These are phyloP conservation scores for Trichocladium antarcticum DNA, from an alignment of 495 filamentous ascomycete species.

Conservation along the genomic window DNA sequence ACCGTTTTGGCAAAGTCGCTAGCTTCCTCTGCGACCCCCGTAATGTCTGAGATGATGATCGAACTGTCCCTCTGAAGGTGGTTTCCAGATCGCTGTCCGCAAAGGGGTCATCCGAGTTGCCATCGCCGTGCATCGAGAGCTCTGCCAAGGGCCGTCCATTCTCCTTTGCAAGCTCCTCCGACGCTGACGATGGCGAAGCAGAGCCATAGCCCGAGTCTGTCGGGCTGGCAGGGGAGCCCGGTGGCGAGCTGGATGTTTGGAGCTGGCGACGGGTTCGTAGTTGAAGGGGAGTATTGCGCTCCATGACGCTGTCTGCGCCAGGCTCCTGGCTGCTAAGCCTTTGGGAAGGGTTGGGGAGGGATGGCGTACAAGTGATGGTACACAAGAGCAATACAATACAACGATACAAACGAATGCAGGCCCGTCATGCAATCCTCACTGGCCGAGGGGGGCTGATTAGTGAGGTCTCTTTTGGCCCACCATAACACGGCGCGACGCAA, in stretches of 20 bases:
- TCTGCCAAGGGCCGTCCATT: neutral
- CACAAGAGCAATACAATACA: neutral
- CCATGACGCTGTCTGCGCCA: neutral
- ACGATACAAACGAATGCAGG: neutral
- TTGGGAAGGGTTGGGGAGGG: no score
- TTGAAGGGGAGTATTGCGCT: neutral
- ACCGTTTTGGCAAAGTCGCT: slow-evolving; percentile 14
- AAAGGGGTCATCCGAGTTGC: slow-evolving; percentile 18
- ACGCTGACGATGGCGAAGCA: slow-evolving; percentile 1
- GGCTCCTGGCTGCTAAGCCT: no score
- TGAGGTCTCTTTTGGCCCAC: neutral
- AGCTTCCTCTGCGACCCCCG: slow-evolving; percentile 3
- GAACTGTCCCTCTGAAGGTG: neutral
- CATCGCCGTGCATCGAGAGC: slow-evolving; percentile 15
- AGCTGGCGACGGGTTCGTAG: slow-evolving; percentile 6
- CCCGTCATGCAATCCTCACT: neutral
- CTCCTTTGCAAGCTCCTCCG: neutral
- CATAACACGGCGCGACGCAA: neutral
- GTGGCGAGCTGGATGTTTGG: slow-evolving; percentile 6
- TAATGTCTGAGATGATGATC: neutral
- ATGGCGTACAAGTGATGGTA: neutral
- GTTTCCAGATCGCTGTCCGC: slow-evolving; percentile 8
- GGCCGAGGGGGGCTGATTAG: neutral
- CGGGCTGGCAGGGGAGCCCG: slow-evolving; percentile 10
- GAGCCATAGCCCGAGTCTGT: slow-evolving; percentile 24